Conservation (phyloP, 2,329 filamentous ascomycete genomes). For the Sporothrix phasma region DNA sequence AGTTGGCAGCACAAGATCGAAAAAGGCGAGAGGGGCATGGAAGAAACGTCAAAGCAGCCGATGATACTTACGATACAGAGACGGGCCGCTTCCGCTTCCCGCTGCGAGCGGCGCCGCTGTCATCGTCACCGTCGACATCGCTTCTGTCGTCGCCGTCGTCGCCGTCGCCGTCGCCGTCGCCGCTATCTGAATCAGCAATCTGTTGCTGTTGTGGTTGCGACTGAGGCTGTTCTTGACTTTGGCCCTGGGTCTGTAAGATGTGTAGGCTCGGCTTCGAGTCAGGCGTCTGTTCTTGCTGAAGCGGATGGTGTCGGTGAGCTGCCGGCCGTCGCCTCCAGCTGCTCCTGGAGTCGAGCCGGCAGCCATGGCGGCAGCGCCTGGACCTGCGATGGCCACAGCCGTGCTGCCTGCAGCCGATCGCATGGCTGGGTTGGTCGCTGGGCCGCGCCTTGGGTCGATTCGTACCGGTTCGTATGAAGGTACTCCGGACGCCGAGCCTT, state of each 20-base stretch:
- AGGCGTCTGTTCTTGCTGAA: not conserved
- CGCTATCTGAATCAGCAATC: conserved; percentile 20
- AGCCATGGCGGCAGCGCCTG: not conserved
- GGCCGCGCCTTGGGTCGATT: not conserved
- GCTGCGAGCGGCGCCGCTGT: conserved; percentile 35
- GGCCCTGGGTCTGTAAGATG: not conserved
- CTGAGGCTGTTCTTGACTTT: not conserved
- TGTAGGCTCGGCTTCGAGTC: conserved; percentile 10
- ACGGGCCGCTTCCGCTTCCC: conserved; percentile 52
- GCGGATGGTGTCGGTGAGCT: conserved; percentile 4
- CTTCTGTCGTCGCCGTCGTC: conserved; percentile 28
- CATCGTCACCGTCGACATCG: conserved; percentile 36
- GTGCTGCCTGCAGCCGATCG: conserved; percentile 1
- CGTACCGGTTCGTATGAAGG: not conserved
- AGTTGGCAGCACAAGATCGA: not conserved
- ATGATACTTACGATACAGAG: conserved; percentile 45
- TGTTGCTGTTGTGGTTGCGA: conserved; percentile 8
- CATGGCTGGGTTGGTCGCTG: not conserved
- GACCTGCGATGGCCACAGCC: not conserved
- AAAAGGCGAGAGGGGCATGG: conserved; percentile 12
- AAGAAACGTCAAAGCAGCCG: conserved; percentile 3
- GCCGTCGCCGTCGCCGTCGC: conserved; percentile 28
- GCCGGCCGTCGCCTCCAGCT: not conserved
- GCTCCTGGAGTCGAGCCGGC: not conserved
- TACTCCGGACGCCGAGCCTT: conserved; percentile 1